phyloP scores from a whole-genome alignment of 768 basidiomycete species.

The Mrakia gelida region DNA sequence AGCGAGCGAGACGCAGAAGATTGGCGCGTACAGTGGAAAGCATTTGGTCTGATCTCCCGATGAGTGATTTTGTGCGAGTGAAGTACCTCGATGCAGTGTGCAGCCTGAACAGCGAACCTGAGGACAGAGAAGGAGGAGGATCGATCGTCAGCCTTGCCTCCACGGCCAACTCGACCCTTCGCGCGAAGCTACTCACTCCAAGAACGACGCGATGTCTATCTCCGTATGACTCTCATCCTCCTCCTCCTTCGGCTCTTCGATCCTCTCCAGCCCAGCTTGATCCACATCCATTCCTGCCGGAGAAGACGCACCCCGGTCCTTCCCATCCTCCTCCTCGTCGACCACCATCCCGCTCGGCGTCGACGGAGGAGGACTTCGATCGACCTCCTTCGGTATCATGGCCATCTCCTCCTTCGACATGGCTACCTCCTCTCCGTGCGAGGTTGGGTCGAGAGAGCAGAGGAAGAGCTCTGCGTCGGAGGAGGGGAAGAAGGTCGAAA shows the following conservation, averaged over 20 bases:
- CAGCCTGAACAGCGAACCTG: conserved; percentile 71
- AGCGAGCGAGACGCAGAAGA: no score
- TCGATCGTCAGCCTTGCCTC: background rate
- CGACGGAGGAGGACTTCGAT: background rate
- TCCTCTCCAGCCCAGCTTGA: background rate
- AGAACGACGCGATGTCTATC: conserved; percentile 71
- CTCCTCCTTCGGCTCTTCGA: background rate
- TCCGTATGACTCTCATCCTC: conserved; percentile 5
- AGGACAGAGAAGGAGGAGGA: background rate
- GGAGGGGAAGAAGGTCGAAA: conserved; percentile 66
- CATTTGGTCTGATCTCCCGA: conserved; percentile 70
- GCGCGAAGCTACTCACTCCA: conserved; percentile 54
- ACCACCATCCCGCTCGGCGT: background rate
- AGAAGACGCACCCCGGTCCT: background rate
- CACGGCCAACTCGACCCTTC: conserved; percentile 16
- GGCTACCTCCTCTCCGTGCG: background rate
- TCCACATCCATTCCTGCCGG: background rate
- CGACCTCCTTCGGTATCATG: conserved; percentile 1
- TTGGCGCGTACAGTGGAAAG: conserved; percentile 60
- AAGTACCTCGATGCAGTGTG: conserved; percentile 63
- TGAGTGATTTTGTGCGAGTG: conserved; percentile 63
- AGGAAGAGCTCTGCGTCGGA: conserved; percentile 64
- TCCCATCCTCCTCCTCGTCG: background rate
- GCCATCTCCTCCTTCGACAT: conserved; percentile 13
- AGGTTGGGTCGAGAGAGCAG: conserved; percentile 45